Conservation (phyloP, 257 asterid species). For the Solanum chmielewskii region DNA sequence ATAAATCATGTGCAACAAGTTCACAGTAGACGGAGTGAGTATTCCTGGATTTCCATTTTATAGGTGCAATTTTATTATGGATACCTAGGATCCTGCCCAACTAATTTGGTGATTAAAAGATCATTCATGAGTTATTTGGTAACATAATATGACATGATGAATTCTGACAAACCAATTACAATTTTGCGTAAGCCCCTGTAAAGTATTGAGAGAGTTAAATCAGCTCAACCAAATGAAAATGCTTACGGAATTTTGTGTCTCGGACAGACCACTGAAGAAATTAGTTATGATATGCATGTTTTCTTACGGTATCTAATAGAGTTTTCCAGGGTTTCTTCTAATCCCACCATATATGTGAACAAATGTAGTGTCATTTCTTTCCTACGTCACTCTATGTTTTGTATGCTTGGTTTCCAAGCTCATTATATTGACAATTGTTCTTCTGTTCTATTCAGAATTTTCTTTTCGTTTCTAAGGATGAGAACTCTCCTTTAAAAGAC, state of each 20-base stretch:
- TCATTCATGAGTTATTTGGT: background rate
- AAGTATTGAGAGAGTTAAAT: background rate
- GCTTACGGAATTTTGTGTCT: background rate
- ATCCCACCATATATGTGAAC: background rate
- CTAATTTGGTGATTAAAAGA: background rate
- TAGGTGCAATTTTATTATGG: background rate
- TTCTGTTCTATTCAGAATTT: constrained; percentile 51
- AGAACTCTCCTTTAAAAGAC: constrained; percentile 62
- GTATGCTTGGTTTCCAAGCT: background rate
- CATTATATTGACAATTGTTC: background rate
- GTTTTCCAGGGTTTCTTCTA: background rate
- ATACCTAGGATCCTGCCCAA: background rate
- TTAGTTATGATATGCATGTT: background rate
- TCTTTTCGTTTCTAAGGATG: constrained; percentile 68
- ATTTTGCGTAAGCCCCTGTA: background rate
- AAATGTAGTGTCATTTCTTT: background rate
- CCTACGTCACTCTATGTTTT: background rate
- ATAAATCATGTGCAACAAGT: background rate
- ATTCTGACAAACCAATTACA: background rate
- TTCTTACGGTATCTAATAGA: background rate
- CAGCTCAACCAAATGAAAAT: background rate
- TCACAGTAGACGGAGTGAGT: background rate
- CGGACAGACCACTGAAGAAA: background rate
- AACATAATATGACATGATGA: background rate
- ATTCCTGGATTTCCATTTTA: background rate